phyloP scores from a whole-genome alignment of 768 basidiomycete species.

The Gautieria morchelliformis region DNA sequence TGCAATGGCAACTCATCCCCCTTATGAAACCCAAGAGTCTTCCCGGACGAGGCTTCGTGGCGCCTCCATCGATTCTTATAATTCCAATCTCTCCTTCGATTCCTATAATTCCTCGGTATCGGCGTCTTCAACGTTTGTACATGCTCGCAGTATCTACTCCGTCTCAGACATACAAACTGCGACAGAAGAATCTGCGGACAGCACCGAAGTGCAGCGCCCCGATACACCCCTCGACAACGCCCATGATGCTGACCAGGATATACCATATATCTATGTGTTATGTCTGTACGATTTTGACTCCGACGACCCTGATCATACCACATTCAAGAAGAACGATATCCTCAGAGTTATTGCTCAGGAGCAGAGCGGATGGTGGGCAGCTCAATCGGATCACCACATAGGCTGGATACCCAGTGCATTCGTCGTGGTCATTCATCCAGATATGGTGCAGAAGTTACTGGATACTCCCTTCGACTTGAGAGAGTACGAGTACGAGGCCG shows the following conservation, averaged over 20 bases:
- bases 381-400: slow-evolving; percentile 40
- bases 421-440: slow-evolving; percentile 44
- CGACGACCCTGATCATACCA: slow-evolving; percentile 48
- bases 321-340: slow-evolving; percentile 56
- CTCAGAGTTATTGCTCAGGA: slow-evolving; percentile 60
- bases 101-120: background rate
- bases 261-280: slow-evolving; percentile 37
- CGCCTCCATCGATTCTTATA: background rate
- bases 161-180: background rate
- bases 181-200: background rate
- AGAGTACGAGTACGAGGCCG: slow-evolving; percentile 34
- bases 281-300: slow-evolving; percentile 64
- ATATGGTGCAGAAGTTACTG: slow-evolving; percentile 40
- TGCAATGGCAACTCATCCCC: background rate
- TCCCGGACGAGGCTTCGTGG: background rate
- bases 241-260: background rate
- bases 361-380: slow-evolving; percentile 76
- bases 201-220: background rate
- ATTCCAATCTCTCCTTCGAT: background rate
- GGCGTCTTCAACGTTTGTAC: background rate
- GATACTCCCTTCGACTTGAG: slow-evolving; percentile 36
- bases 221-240: background rate
- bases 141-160: background rate
- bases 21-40: background rate
- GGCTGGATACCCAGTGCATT: slow-evolving; percentile 76